Percentiles rank a stretch among this genome's conserved stretches.
phyloP scores from a whole-genome alignment of 805 yeast genomes.

The Hanseniaspora jakobsenii region DNA sequence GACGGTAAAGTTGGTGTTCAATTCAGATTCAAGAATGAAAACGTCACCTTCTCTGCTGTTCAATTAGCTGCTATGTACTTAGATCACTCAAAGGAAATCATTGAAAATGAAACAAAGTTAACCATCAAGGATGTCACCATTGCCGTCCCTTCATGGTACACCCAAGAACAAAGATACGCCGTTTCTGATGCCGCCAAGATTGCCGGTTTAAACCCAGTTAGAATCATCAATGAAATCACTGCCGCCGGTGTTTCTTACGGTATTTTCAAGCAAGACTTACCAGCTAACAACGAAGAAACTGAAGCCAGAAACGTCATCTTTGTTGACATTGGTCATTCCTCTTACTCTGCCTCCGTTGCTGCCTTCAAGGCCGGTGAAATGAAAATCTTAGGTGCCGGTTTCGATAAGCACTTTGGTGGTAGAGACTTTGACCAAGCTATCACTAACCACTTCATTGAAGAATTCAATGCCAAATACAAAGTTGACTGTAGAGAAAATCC shows the following conservation, averaged over 20 bases:
- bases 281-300: slow-evolving; percentile 59
- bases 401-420: slow-evolving; percentile 96
- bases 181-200: slow-evolving; percentile 87
- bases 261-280: slow-evolving; percentile 92
- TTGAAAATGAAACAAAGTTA: slow-evolving; percentile 65
- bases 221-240: slow-evolving; percentile 92
- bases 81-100: slow-evolving; percentile 73
- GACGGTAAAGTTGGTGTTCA: slow-evolving; percentile 73
- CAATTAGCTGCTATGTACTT: slow-evolving; percentile 93
- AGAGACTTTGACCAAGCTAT: slow-evolving; percentile 90
- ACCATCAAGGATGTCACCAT: slow-evolving; percentile 77
- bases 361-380: slow-evolving; percentile 93
- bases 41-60: slow-evolving; percentile 66
- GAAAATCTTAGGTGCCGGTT: slow-evolving; percentile 82
- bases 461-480: slow-evolving; percentile 83
- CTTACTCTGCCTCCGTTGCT: slow-evolving; percentile 80
- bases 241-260: slow-evolving; percentile 99
- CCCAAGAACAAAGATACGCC: slow-evolving; percentile 93
- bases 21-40: slow-evolving; percentile 73
- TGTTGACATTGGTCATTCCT: slow-evolving; percentile 93
- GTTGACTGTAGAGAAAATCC: slow-evolving; percentile 84
- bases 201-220: slow-evolving; percentile 95
- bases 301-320: slow-evolving; percentile 74
- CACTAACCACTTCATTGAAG: slow-evolving; percentile 88
- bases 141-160: slow-evolving; percentile 95